phyloP scores from a whole-genome alignment of 1,284 basidiomycete species.

The Leccinum subrobustum region DNA sequence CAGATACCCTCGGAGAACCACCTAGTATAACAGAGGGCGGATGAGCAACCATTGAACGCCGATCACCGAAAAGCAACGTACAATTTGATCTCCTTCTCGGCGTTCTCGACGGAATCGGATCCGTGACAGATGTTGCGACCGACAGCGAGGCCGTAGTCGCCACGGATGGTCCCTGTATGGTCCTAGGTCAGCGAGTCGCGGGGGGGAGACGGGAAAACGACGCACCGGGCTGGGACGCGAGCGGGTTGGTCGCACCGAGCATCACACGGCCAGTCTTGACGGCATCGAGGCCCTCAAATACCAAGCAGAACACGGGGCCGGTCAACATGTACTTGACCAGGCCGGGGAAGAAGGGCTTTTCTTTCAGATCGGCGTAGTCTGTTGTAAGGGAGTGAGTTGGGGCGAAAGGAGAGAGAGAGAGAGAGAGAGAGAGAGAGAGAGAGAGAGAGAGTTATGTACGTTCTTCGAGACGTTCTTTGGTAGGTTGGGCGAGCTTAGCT shows the following conservation, averaged over 20 bases:
- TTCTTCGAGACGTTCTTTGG: slow-evolving; percentile 82
- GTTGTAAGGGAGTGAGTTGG: slow-evolving; percentile 9
- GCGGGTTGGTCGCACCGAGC: slow-evolving; percentile 97
- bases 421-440: too few relatives aligned
- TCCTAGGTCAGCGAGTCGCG: not conserved
- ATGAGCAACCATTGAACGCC: slow-evolving; percentile 12
- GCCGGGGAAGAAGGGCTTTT: slow-evolving; percentile 91
- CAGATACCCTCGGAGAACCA: slow-evolving; percentile 85
- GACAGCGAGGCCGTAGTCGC: slow-evolving; percentile 90
- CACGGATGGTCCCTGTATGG: slow-evolving; percentile 78
- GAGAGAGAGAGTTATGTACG: slow-evolving; percentile 40
- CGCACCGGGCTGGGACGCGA: slow-evolving; percentile 81
- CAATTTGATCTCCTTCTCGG: slow-evolving; percentile 89
- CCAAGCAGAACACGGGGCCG: slow-evolving; percentile 96
- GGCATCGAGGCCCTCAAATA: slow-evolving; percentile 95
- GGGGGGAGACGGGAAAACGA: slow-evolving; percentile 1
- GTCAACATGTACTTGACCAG: slow-evolving; percentile 94
- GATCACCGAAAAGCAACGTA: slow-evolving; percentile 42
- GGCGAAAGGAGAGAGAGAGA: not conserved
- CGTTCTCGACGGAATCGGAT: slow-evolving; percentile 88
- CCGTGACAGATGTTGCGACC: slow-evolving; percentile 96
- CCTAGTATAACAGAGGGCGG: slow-evolving; percentile 36
- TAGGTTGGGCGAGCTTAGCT: slow-evolving; percentile 80
- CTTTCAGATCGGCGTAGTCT: slow-evolving; percentile 94
- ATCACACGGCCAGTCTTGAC: slow-evolving; percentile 96